These are phyloP conservation scores for Linum tenue DNA, from an alignment of 345 rosid genomes.

Conservation along the genomic window DNA sequence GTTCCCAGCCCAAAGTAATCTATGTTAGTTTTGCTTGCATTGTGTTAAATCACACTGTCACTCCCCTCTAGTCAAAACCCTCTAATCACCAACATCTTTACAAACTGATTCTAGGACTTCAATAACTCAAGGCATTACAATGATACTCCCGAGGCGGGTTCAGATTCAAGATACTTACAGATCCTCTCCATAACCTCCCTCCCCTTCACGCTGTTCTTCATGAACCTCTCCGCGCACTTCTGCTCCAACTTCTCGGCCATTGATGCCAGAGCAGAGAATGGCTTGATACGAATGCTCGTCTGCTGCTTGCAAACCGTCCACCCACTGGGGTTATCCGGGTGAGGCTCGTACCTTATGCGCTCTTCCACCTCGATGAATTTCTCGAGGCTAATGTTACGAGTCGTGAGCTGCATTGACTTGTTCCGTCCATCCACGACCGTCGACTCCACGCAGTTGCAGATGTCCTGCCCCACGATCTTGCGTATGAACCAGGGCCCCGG, in stretches of 20 bases:
- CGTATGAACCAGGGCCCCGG: constrained; percentile 95
- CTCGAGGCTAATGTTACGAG: constrained; percentile 75
- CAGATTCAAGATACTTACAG: constrained; percentile 91
- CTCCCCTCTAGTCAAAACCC: not conserved
- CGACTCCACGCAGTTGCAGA: constrained; percentile 84
- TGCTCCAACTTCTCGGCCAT: constrained; percentile 98
- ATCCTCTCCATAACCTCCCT: constrained; percentile 96
- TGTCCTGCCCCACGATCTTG: constrained; percentile 79
- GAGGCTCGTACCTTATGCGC: constrained; percentile 72
- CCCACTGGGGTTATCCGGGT: constrained; percentile 66
- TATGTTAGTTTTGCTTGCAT: not conserved
- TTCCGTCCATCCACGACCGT: constrained; percentile 75
- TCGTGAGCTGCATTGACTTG: constrained; percentile 78
- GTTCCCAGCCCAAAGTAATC: not conserved
- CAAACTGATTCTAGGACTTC: not conserved
- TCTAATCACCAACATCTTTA: not conserved
- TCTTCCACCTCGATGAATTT: constrained; percentile 91
- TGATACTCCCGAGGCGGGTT: constrained; percentile 43
- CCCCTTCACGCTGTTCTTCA: constrained; percentile 86
- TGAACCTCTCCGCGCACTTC: constrained; percentile 73
- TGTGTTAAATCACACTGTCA: not conserved
- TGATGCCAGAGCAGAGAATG: constrained; percentile 85
- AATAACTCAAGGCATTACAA: constrained; percentile 21
- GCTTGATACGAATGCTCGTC: constrained; percentile 82
- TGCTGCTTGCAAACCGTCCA: constrained; percentile 88